Base-by-base conservation (phyloP, 148 eudicot species). In the Arctostaphylos glauca region DNA sequence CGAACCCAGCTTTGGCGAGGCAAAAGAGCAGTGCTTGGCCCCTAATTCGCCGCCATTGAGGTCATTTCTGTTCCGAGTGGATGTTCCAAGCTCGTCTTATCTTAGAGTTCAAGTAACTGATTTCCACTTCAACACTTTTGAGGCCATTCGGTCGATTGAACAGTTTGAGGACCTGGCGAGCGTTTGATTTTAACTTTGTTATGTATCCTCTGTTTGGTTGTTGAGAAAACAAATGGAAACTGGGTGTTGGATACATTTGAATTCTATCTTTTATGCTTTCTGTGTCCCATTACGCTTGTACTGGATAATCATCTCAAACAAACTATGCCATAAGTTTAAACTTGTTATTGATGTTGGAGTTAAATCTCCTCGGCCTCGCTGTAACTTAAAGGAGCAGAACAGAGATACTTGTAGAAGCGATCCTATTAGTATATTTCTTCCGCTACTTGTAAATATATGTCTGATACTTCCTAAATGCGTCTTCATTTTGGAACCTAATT, bases 141-240 rank as follows among this genome's bases (percentile, higher is more conserved):
- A 89, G 80, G 86, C 91, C 82, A 43, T 78, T 78, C 90, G 84
- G 7, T 90, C 98, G 2, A 59, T 86, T 67, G 84, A 79, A 71
- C 88, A 92, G 58, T 94, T 94, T 15, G 96, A 94, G 74, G 95
- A 94, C 88, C 76, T 94, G 97, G 97, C 92, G 46, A 83, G 85
- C 73, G n/a, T 8, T 54, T 0, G 41, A 5, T 58, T 44, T 47
- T 44, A 38, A 9, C 15, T 3, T 14, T 25, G 81, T 38, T 81
- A 10, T 74, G 0, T 74, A 31, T 18, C 0, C 71, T 56, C 19
- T 13, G 21, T 70, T 68, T 2, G 18, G 21, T 52, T 76, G 12
- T 5, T 76, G 58, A 49, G 58, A 49, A 13, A 47, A 38, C n/a
- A n/a, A 80, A n/a, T 44, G 9, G 47, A 66, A 50, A 12, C 38